Percentiles rank a stretch among this genome's conserved stretches.
Evolutionary conservation across 768 basidiomycete species (phyloP).

Genomic region (Cubamyces lactineus): DNA sequence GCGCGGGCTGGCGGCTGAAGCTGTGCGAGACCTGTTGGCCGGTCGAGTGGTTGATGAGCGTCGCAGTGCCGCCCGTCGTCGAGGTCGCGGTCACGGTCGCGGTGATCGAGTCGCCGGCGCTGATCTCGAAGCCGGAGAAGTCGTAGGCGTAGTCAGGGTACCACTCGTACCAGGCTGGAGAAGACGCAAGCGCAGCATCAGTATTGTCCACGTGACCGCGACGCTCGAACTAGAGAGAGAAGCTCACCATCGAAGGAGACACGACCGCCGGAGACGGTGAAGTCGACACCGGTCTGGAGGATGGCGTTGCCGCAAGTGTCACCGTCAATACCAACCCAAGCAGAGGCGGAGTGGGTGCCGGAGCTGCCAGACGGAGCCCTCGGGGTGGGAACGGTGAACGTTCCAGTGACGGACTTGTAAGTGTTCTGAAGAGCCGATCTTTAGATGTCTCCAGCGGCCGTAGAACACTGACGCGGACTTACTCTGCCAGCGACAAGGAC

Average conservation of each 20-base stretch:
- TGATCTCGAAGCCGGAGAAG: constrained; percentile 37
- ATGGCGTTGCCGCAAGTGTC: constrained; percentile 41
- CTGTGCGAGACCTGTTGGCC: constrained; percentile 36
- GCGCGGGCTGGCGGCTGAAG: constrained; percentile 34
- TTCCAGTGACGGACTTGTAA: constrained; percentile 41
- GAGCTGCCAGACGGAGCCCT: constrained; percentile 30
- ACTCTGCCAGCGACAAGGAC: constrained; percentile 35
- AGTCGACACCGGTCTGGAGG: constrained; percentile 42
- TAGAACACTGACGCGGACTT: background rate
- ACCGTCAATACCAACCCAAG: constrained; percentile 44
- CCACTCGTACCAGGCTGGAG: constrained; percentile 39
- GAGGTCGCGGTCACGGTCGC: constrained; percentile 35
- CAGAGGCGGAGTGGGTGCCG: constrained; percentile 37
- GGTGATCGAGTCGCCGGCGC: constrained; percentile 35
- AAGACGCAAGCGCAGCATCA: background rate
- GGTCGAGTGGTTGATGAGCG: constrained; percentile 34
- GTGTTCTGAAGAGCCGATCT: constrained; percentile 28
- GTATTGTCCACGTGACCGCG: no score
- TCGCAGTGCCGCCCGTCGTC: constrained; percentile 33
- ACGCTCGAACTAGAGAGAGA: no score
- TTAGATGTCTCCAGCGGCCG: background rate
- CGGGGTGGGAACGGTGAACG: constrained; percentile 40
- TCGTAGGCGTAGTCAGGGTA: constrained; percentile 39
- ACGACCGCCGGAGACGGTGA: constrained; percentile 31
- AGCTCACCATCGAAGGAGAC: constrained; percentile 38